Evolutionary conservation across 331 rosid genomes (phyloP), one percentile per base, ranked within the genome.

Genomic region (Quercus lobata): DNA sequence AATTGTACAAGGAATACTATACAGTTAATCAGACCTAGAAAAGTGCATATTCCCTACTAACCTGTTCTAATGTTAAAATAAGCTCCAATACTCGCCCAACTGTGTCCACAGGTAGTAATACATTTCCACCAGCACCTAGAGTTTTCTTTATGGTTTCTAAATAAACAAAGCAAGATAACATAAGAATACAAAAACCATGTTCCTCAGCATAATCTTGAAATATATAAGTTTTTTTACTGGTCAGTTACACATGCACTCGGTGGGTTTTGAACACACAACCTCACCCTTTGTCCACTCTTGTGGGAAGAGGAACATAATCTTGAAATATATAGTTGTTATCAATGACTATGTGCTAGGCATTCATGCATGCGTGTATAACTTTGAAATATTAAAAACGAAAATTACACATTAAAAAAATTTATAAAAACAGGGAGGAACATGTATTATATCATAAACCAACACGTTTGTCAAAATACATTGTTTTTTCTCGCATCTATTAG

Each of bases 51-150:
- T 75, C 61, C 78, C 73, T 46, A 89, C 98, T 81, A 57, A 94
- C 99, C 83, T 86, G 87, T 89, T 95, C 99, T 82, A 95, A 80
- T 83, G 91, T 90, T 86, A 91, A 86, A 81, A 91, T 79, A 83
- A 95, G 94, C 80, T 95, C 98, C 83, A 95, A 84, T 52, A 95
- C 97, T 53, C 99, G 86, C 73, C 98, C 97, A 29, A 88, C 94
- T 54, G 98, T 89, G 83, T 95, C 97, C 76, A 93, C 92, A 60
- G 99, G 99, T 63, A 95, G 88, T 61, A 96, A 86, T 54, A 93
- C 94, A 80, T 89, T 96, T 82, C 99, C 97, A 80, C 92, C 93
- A 30, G 88, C 86, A 81, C 96, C 87, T 62, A 96, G 82, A 79
- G 97, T 96, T 88, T 90, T 91, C 90, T 88, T 90, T 73, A 93